A percentile compares a stretch with the other conserved stretches of the same genome.
phyloP scores from a whole-genome alignment of 441 rosid genomes.

The Iberis amara region DNA sequence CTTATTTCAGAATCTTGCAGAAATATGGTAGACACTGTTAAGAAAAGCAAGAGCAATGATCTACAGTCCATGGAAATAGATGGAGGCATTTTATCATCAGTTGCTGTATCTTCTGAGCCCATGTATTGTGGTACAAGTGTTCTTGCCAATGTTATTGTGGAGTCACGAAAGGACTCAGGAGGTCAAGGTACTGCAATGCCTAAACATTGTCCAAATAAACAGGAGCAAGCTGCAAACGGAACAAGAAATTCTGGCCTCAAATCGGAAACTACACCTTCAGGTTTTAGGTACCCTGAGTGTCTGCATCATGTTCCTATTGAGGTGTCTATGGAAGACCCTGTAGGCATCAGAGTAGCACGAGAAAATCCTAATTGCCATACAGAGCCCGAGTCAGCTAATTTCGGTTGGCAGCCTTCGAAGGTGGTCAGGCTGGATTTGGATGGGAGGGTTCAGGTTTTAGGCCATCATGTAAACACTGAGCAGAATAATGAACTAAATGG shows the following conservation, averaged over 20 bases:
- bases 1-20: conserved; percentile 27
- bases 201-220: conserved; percentile 27
- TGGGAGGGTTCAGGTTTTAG: conserved; percentile 31
- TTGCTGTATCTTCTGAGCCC: conserved; percentile 34
- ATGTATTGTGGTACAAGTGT: conserved; percentile 32
- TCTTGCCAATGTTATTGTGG: conserved; percentile 31
- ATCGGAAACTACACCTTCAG: conserved; percentile 34
- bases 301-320: conserved; percentile 37
- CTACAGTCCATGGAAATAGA: conserved; percentile 26
- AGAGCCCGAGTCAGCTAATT: conserved; percentile 29
- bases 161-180: conserved; percentile 29
- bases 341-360: conserved; percentile 28
- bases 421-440: conserved; percentile 33
- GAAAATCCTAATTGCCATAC: conserved; percentile 29
- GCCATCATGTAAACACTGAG: conserved; percentile 28
- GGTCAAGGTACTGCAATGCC: conserved; percentile 23
- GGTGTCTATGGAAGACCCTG: conserved; percentile 34
- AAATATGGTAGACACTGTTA: conserved; percentile 27
- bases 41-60: conserved; percentile 30
- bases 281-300: conserved; percentile 35
- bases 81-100: conserved; percentile 33
- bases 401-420: conserved; percentile 37
- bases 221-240: conserved; percentile 35
- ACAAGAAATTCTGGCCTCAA: conserved; percentile 24
- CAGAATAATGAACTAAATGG: conserved; percentile 20